Evolutionary conservation across 108 stramenopile genomes (phyloP).

Genomic region (Pseudonitzschia delicatissima): DNA sequence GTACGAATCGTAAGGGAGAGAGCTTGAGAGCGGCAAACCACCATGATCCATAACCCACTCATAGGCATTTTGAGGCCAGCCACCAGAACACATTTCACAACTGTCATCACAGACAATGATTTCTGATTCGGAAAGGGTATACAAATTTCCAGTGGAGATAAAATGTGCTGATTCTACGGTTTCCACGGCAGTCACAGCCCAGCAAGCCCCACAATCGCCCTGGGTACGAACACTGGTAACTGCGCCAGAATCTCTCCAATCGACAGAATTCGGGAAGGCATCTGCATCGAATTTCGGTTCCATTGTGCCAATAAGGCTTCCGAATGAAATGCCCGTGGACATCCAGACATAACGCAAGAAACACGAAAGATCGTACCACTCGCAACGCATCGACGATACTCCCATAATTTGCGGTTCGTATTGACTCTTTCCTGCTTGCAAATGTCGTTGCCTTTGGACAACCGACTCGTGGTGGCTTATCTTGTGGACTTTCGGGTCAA

Average conservation of each 20-base stretch:
- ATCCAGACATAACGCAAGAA: conserved; percentile 55
- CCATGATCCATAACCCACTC: conserved; percentile 79
- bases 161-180: conserved; percentile 80
- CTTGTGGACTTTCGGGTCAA: conserved; percentile 26
- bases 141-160: conserved; percentile 59
- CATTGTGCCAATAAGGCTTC: conserved; percentile 56
- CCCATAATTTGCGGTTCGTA: background rate
- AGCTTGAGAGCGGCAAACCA: conserved; percentile 58
- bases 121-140: conserved; percentile 70
- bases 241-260: conserved; percentile 81
- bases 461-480: conserved; percentile 39
- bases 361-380: conserved; percentile 77
- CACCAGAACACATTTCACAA: conserved; percentile 81
- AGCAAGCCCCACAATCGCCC: conserved; percentile 82
- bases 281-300: conserved; percentile 57
- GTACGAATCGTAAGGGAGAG: conserved; percentile 62
- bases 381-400: conserved; percentile 34
- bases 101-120: conserved; percentile 69
- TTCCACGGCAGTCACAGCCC: conserved; percentile 89
- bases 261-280: conserved; percentile 53
- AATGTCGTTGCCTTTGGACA: conserved; percentile 20
- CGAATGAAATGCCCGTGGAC: conserved; percentile 40
- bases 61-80: conserved; percentile 89
- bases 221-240: conserved; percentile 71
- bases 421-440: background rate